Evolutionary conservation across 2,329 filamentous ascomycete genomes (phyloP), one percentile per base, ranked within the genome.

Genomic region (Seiridium cupressi): DNA sequence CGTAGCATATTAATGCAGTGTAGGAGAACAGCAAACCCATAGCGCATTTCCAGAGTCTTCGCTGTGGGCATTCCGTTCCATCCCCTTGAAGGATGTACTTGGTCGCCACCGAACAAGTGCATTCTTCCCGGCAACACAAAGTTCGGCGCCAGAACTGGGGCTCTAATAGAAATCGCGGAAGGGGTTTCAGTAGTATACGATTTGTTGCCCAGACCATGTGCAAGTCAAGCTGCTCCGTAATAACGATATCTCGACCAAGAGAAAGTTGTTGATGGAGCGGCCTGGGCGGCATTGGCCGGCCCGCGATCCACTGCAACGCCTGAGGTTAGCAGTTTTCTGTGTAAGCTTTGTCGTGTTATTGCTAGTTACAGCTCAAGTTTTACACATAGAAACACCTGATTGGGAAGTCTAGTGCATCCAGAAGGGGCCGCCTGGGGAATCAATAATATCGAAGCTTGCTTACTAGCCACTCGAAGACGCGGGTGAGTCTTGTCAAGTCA

Each of bases 11-110:
- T 38, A 79, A 67, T 5, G 72, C 70, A 3, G 70, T 68, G 64
- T 79, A 79, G 1, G 74, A 74, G 62, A 69, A 73, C 8, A 79
- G 68, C 44, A 77, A 76, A 2, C 76, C 76, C 18, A 70, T 68
- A 8, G 74, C 76, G 56, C 68, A 71, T 26, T 62, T 60, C 51
- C 62, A 61, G 11, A 77, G 66, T 10, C 73, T 62, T 49, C 54
- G 60, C 9, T 66, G 60, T 10, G 44, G 26, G 54, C 54, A 60
- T 11, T 38, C 54, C 3, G 36, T 8, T 36, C 53, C 18, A 5
- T 46, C 47, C 5, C 34, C 36, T 3, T 53, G 31, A 7, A n/a
- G 31, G 2, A n/a, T 32, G 13, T 36, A 3, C 35, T 42, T 34
- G 3, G 38, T 26, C 8, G n/a, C 13, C 10, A 32, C 8, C n/a